These are phyloP conservation scores for Phytophthora sojae DNA, from an alignment of 352 stramenopile species.

Conservation along the genomic window DNA sequence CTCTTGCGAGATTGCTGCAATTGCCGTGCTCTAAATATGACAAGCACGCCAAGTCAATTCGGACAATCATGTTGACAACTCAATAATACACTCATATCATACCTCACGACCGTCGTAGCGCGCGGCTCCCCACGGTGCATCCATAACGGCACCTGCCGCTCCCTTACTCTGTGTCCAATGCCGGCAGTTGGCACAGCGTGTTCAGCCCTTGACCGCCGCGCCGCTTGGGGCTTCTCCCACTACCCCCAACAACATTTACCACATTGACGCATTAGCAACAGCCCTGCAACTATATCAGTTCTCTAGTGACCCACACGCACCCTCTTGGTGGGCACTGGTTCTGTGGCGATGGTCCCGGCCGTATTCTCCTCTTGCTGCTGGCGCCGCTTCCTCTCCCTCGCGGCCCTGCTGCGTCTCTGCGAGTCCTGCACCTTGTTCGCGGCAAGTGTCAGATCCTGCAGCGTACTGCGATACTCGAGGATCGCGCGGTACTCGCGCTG, in stretches of 20 bases:
- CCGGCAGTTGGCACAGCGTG: not conserved
- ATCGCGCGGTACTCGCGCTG: slow-evolving; percentile 59
- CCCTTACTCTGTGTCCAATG: not conserved
- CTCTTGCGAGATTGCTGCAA: slow-evolving; percentile 23
- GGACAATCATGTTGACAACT: not conserved
- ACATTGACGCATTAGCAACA: not conserved
- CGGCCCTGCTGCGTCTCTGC: slow-evolving; percentile 29
- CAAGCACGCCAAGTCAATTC: not conserved
- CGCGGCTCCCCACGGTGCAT: slow-evolving; percentile 24
- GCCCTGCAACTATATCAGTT: too few species aligned
- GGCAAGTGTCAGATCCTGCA: slow-evolving; percentile 44
- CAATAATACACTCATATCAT: not conserved
- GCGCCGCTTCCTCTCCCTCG: slow-evolving; percentile 15
- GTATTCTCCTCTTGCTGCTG: slow-evolving; percentile 28
- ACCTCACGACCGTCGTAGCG: slow-evolving; percentile 23
- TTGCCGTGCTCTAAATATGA: slow-evolving; percentile 23
- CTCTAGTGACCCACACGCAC: too few species aligned
- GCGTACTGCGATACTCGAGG: slow-evolving; percentile 52
- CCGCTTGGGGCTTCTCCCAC: slow-evolving; percentile 21
- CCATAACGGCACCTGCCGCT: slow-evolving; percentile 26
- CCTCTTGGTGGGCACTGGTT: slow-evolving; percentile 8
- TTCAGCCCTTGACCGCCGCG: slow-evolving; percentile 2
- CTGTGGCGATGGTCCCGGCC: slow-evolving; percentile 1
- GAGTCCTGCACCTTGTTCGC: slow-evolving; percentile 37
- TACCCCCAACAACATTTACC: not conserved